Percentiles rank a stretch among this genome's conserved stretches.
Evolutionary conservation across 805 yeast species (phyloP).

Genomic region (Yamadazyma tumulicola): DNA sequence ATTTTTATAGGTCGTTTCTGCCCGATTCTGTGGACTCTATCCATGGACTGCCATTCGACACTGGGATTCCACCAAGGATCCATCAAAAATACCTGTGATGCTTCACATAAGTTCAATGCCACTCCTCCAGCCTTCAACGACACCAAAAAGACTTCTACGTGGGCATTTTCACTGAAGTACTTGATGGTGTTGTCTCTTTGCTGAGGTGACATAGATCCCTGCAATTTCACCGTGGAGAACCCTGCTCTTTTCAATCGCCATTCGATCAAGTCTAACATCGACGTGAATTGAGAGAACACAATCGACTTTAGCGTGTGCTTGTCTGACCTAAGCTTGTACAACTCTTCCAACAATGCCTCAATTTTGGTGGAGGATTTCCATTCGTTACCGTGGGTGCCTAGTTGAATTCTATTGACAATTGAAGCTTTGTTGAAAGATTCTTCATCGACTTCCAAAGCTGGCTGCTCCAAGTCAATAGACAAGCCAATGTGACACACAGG

Average conservation of each 20-base stretch:
- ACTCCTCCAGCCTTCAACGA: conserved; percentile 99
- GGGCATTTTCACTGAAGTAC: conserved; percentile 88
- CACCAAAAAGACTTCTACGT: conserved; percentile 90
- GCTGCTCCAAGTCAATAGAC: conserved; percentile 84
- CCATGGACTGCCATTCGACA: conserved; percentile 98
- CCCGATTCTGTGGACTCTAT: conserved; percentile 96
- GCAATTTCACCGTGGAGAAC: conserved; percentile 87
- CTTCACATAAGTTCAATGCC: conserved; percentile 93
- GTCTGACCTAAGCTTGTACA: conserved; percentile 82
- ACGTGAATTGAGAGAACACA: conserved; percentile 95
- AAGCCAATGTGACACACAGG: conserved; percentile 96
- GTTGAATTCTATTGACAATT: conserved; percentile 82
- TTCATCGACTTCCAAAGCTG: conserved; percentile 71
- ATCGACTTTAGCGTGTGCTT: conserved; percentile 88
- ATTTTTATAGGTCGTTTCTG: conserved; percentile 92
- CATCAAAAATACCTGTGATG: conserved; percentile 90
- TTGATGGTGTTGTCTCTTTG: conserved; percentile 91
- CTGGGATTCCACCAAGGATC: conserved; percentile 99
- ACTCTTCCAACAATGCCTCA: conserved; percentile 92
- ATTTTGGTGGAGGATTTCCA: conserved; percentile 97
- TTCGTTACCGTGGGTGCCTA: conserved; percentile 63
- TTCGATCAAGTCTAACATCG: conserved; percentile 93
- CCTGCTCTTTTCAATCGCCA: conserved; percentile 97
- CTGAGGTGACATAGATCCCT: conserved; percentile 95
- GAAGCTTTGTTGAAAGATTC: conserved; percentile 57